Base-by-base conservation (phyloP, 306 rosid species). In the Carpinus viminea region DNA sequence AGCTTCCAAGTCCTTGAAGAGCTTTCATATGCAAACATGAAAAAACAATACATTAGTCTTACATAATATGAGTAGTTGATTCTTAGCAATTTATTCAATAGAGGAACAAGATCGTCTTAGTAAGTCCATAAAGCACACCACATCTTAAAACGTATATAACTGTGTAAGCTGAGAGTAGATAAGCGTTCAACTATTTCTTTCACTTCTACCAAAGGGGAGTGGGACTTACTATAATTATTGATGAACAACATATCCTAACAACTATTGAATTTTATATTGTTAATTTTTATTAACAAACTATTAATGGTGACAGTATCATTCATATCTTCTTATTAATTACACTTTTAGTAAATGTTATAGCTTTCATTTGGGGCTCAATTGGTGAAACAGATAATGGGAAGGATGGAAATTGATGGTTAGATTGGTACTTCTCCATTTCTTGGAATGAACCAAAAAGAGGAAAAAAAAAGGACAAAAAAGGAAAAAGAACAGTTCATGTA, bases 1-100 rank as follows among this genome's bases (percentile, higher is more conserved):
- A 78, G 93, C 92, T 87, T 95, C 98, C 66, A 95, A 83, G 31
- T 90, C 96, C 89, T 90, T 90, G 78, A 91, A 95, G 70, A 95
- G 97, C 98, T 95, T 74, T 76, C 46, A 12, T 70, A 76, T 76
- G 60, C 57, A 83, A 71, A 75, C 69, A 84, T n/a, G 72, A 81
- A 79, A 72, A 75, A n/a, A n/a, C 75, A 56, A 72, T 3, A 72
- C 65, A 78, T 86, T 66, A 85, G 76, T 61, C 52, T 28, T 3
- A 12, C n/a, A 71, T 52, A 13, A 62, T 74, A 45, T 50, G 73
- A 62, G 3, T 68, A 48, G 56, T 38, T 65, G 41, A 50, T 13
- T 65, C 31, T 16, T 73, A 60, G 57, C 54, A 26, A 9, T 24
- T 76, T 4, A 0, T 59, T 78, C 38, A 68, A 72, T 61, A 55